Evolutionary conservation across 2,329 filamentous ascomycete genomes (phyloP).

Genomic region (Aureobasidium uvarum): DNA sequence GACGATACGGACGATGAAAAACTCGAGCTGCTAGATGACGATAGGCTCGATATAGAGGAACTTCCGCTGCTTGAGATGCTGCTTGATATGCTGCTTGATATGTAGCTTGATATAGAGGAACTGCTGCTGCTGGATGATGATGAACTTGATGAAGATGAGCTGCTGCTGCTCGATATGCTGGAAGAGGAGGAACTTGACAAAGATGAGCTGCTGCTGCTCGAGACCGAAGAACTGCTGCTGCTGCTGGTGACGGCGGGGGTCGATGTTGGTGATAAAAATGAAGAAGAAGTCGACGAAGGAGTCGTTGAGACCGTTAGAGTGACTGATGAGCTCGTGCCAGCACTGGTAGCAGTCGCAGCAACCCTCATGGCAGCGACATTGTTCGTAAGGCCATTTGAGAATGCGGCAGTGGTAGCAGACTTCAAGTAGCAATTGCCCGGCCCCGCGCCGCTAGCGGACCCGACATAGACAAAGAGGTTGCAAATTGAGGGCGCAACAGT

Average conservation of each 20-base stretch:
- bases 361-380: not conserved
- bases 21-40: too few species aligned
- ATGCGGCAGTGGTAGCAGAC: not conserved
- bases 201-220: not conserved
- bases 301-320: not conserved
- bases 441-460: slow-evolving; percentile 25
- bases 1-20: too few species aligned
- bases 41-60: too few species aligned
- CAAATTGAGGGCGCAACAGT: not conserved
- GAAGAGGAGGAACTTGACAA: too few species aligned
- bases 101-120: too few species aligned
- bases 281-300: slow-evolving; percentile 13
- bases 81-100: too few species aligned
- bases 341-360: not conserved
- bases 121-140: too few species aligned
- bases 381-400: not conserved
- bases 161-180: slow-evolving; percentile 1
- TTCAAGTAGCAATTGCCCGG: slow-evolving; percentile 27
- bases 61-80: too few species aligned
- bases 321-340: too few species aligned
- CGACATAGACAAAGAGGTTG: slow-evolving; percentile 24
- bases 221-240: not conserved
- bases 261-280: not conserved
- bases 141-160: not conserved
- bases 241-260: too few species aligned